A percentile compares a stretch with the other conserved stretches of the same genome.
phyloP scores from a whole-genome alignment of 108 stramenopile genomes.

The Cylindrotheca closterium region DNA sequence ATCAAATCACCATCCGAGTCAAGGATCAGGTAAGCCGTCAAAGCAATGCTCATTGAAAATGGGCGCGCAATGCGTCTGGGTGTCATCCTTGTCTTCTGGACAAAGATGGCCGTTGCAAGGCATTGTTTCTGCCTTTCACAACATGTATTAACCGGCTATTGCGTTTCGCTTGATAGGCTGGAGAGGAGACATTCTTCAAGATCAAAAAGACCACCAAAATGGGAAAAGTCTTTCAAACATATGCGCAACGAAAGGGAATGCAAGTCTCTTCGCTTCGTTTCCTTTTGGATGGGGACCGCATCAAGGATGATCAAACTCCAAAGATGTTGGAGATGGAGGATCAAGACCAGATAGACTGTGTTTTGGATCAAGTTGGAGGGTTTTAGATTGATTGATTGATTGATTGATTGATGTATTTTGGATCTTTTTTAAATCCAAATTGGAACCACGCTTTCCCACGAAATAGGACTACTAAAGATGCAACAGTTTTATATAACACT shows the following conservation, averaged over 20 bases:
- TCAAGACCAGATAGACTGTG: conserved; percentile 96
- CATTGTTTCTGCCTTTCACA: no score
- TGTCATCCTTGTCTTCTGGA: no score
- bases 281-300: conserved; percentile 93
- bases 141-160: no score
- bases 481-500: no score
- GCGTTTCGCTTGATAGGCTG: conserved; percentile 50
- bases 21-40: conserved; percentile 77
- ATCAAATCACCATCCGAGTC: conserved; percentile 83
- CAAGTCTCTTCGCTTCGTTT: conserved; percentile 78
- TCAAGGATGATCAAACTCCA: conserved; percentile 79
- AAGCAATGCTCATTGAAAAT: not conserved
- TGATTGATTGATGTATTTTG: no score
- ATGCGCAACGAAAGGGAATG: conserved; percentile 90
- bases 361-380: conserved; percentile 87
- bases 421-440: no score
- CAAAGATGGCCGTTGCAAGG: no score
- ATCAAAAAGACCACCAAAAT: conserved; percentile 97
- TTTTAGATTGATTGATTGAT: no score
- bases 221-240: conserved; percentile 91
- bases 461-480: no score
- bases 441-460: no score
- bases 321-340: conserved; percentile 93
- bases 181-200: conserved; percentile 96
- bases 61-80: no score